These are phyloP conservation scores for Xylaria flabelliformis DNA, from an alignment of 495 filamentous ascomycete genomes.

Conservation along the genomic window DNA sequence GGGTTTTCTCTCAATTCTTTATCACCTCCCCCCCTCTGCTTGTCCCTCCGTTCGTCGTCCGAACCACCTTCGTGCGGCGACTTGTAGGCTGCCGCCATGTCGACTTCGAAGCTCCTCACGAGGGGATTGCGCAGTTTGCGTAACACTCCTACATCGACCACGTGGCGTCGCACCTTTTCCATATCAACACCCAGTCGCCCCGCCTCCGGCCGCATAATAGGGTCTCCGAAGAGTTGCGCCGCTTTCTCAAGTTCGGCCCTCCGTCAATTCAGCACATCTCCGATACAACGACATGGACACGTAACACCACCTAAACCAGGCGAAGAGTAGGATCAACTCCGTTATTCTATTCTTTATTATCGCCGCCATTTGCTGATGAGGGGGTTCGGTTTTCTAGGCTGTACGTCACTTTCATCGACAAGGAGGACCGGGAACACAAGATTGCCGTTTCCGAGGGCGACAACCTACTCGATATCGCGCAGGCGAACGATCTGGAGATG, in stretches of 20 bases:
- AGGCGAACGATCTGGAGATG: constrained; percentile 96
- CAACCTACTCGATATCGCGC: constrained; percentile 93
- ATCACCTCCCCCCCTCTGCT: neutral
- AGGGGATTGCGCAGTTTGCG: constrained; percentile 12
- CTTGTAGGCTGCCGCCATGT: constrained; percentile 3
- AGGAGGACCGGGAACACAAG: constrained; percentile 77
- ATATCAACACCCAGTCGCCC: constrained; percentile 3
- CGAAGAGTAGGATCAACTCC: constrained; percentile 72
- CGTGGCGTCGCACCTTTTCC: constrained; percentile 11
- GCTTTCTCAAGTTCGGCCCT: constrained; percentile 29
- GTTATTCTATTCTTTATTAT: constrained; percentile 15
- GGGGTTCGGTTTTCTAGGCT: constrained; percentile 60
- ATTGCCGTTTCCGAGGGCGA: constrained; percentile 84
- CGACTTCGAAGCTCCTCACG: constrained; percentile 12
- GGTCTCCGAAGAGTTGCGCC: constrained; percentile 4
- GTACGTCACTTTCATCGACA: constrained; percentile 91
- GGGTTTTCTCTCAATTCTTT: neutral
- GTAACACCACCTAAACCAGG: constrained; percentile 84
- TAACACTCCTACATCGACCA: neutral
- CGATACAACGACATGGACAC: constrained; percentile 72
- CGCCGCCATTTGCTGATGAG: constrained; percentile 15
- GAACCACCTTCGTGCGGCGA: neutral
- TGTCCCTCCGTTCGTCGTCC: neutral
- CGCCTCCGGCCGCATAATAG: constrained; percentile 14
- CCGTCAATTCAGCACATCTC: constrained; percentile 71